These are phyloP conservation scores for Pisolithus tinctorius DNA, from an alignment of 768 basidiomycete genomes.

Conservation along the genomic window DNA sequence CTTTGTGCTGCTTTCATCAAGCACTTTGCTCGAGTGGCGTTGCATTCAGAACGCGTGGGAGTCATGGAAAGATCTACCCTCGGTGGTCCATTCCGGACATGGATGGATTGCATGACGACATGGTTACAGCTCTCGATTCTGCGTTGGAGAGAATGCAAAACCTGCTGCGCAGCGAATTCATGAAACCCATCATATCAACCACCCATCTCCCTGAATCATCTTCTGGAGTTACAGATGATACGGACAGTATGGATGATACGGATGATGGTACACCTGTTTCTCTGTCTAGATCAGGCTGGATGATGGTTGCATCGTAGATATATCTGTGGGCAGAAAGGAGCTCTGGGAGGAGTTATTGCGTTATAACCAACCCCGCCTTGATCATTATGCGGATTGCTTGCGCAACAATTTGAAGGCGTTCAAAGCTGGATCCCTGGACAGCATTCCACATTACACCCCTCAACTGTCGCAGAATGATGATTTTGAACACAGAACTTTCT, in stretches of 20 bases:
- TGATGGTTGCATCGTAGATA: not conserved
- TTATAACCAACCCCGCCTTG: not conserved
- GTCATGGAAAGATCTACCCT: not conserved
- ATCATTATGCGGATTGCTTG: not conserved
- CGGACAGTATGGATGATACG: no score
- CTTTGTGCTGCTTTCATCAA: not conserved
- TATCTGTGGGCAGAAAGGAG: not conserved
- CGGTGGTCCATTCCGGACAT: not conserved
- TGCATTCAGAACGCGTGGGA: not conserved
- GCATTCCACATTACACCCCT: not conserved
- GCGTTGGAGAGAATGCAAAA: not conserved
- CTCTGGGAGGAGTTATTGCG: conserved; percentile 1
- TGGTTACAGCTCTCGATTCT: not conserved
- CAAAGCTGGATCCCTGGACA: not conserved
- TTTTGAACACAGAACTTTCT: not conserved
- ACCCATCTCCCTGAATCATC: not conserved
- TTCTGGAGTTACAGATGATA: not conserved
- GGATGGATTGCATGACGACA: not conserved
- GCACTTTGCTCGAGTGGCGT: not conserved
- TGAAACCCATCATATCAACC: not conserved
- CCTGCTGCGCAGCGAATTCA: not conserved
- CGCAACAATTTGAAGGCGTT: not conserved
- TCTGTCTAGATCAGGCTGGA: no score
- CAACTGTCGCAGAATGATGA: not conserved
- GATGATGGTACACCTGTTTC: no score